Percentiles rank a stretch among this genome's conserved stretches.
phyloP scores from a whole-genome alignment of 108 stramenopile genomes.

The Epithemia pelagica region DNA sequence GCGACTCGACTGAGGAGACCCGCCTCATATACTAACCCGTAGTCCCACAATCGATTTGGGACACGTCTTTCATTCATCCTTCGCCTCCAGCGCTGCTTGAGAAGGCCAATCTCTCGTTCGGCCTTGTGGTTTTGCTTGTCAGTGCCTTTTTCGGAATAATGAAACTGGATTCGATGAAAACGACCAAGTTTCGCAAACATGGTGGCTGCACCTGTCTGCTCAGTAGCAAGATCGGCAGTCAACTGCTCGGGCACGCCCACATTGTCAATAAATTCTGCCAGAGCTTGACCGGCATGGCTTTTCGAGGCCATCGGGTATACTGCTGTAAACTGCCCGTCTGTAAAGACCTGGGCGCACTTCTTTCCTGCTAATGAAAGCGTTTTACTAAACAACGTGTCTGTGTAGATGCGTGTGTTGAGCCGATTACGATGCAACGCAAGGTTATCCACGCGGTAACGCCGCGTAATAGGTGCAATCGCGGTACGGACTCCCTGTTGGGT shows the following conservation, averaged over 20 bases:
- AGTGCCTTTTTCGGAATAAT: neutral
- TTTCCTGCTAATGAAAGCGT: constrained; percentile 5
- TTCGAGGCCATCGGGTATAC: constrained; percentile 15
- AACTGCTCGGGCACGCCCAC: constrained; percentile 26
- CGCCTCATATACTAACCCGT: constrained; percentile 12
- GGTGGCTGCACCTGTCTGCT: constrained; percentile 1
- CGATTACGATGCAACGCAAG: constrained; percentile 13
- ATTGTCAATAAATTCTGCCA: constrained; percentile 14
- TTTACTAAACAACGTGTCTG: constrained; percentile 17
- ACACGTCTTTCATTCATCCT: constrained; percentile 9
- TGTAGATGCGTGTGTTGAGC: constrained; percentile 11
- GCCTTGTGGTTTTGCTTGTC: constrained; percentile 8
- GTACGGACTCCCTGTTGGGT: constrained; percentile 24
- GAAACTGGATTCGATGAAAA: neutral
- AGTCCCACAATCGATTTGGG: constrained; percentile 29
- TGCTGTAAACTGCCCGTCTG: constrained; percentile 9
- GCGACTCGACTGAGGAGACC: neutral
- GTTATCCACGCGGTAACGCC: neutral
- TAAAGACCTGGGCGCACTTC: constrained; percentile 21
- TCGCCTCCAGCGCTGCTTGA: constrained; percentile 16
- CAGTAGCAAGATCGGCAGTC: constrained; percentile 24
- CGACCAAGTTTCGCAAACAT: neutral
- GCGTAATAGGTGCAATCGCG: neutral
- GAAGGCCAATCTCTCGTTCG: constrained; percentile 21
- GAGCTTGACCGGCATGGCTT: constrained; percentile 18